These are phyloP conservation scores for Claviceps quebecensis DNA, from an alignment of 2,329 filamentous ascomycete genomes.

Conservation along the genomic window DNA sequence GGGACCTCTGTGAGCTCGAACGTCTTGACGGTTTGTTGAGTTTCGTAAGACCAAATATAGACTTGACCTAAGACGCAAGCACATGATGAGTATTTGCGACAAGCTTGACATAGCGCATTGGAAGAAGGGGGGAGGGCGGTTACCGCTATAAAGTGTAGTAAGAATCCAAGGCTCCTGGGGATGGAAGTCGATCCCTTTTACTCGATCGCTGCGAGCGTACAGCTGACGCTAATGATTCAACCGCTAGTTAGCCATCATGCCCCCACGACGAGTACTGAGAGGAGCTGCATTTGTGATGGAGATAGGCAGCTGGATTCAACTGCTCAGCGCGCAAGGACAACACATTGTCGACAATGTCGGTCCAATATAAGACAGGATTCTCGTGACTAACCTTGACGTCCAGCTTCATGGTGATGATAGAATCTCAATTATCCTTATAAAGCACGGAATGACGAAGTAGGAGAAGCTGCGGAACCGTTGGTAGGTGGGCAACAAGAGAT, in stretches of 20 bases:
- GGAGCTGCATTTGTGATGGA: neutral
- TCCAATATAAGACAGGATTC: neutral
- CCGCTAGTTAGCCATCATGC: neutral
- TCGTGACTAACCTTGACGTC: slow-evolving; percentile 25
- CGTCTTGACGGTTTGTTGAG: slow-evolving; percentile 92
- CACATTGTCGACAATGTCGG: neutral
- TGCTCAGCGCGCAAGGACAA: neutral
- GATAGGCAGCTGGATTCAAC: slow-evolving; percentile 6
- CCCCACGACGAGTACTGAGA: neutral
- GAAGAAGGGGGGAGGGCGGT: neutral
- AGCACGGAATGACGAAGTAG: neutral
- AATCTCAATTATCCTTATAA: neutral
- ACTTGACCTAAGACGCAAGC: slow-evolving; percentile 58
- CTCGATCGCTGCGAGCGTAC: slow-evolving; percentile 76
- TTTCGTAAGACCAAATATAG: slow-evolving; percentile 98
- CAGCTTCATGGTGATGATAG: slow-evolving; percentile 23
- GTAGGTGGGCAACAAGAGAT: slow-evolving; percentile 2
- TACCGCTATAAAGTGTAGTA: slow-evolving; percentile 91
- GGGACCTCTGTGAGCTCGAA: slow-evolving; percentile 98
- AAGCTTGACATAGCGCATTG: neutral
- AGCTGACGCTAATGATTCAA: slow-evolving; percentile 25
- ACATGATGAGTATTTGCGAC: neutral
- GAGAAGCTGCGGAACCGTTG: neutral
- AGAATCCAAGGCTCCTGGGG: slow-evolving; percentile 93
- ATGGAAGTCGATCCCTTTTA: slow-evolving; percentile 96